phyloP scores from a whole-genome alignment of 1,284 basidiomycete species.

The Cystobasidium slooffiae region DNA sequence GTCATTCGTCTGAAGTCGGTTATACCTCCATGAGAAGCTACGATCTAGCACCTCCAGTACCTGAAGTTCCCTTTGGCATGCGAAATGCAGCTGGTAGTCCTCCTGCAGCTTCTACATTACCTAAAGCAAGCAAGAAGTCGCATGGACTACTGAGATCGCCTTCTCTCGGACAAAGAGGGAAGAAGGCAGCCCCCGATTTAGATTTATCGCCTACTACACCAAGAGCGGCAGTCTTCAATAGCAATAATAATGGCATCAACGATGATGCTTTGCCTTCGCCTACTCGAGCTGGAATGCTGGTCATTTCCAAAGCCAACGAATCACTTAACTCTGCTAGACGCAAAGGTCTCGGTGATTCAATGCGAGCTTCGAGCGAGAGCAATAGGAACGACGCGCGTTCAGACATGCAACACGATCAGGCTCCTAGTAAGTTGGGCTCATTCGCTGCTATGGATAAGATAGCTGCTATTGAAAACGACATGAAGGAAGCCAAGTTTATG shows the following conservation, averaged over 20 bases:
- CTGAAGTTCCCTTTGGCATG: constrained; percentile 14
- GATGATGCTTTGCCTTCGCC: constrained; percentile 1
- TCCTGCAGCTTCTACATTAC: neutral
- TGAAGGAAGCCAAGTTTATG: constrained; percentile 35
- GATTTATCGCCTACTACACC: neutral
- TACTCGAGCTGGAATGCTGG: neutral
- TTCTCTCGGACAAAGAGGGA: constrained; percentile 3
- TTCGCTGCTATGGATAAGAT: constrained; percentile 30
- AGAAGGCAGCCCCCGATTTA: constrained; percentile 2
- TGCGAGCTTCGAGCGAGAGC: neutral
- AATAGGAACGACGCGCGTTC: neutral
- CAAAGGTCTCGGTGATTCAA: neutral
- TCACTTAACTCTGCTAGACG: neutral
- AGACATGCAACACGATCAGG: neutral
- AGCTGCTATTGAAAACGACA: constrained; percentile 22
- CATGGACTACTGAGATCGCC: constrained; percentile 13
- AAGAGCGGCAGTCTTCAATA: neutral
- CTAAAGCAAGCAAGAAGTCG: neutral
- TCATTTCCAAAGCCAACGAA: constrained; percentile 11
- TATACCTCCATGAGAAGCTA: neutral
- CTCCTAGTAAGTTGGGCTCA: constrained; percentile 14
- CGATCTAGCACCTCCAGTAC: constrained; percentile 13
- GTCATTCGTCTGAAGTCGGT: constrained; percentile 9
- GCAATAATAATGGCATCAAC: neutral
- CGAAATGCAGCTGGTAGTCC: neutral